A percentile compares a stretch with the other conserved stretches of the same genome.
Evolutionary conservation across 2,329 filamentous ascomycete species (phyloP).

Genomic region (Scedosporium apiospermum): DNA sequence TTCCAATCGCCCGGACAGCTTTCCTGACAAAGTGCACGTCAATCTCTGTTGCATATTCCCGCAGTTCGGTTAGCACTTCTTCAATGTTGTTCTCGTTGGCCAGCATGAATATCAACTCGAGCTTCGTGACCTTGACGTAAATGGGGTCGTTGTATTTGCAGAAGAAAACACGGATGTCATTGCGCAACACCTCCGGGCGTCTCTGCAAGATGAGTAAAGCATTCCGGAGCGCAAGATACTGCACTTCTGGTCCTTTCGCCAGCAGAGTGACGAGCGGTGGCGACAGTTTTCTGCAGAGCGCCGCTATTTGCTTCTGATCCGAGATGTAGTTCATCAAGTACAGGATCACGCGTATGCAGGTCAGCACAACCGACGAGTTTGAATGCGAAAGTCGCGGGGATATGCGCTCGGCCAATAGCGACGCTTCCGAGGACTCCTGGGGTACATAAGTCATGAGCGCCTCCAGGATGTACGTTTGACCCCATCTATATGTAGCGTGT

Average conservation of each 20-base stretch:
- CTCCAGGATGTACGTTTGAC: conserved; percentile 96
- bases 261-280: conserved; percentile 90
- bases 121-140: conserved; percentile 97
- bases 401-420: conserved; percentile 85
- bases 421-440: conserved; percentile 79
- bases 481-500: conserved; percentile 57
- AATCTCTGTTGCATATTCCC: conserved; percentile 96
- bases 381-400: conserved; percentile 92
- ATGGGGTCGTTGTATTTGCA: conserved; percentile 99
- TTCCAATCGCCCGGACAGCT: conserved; percentile 92
- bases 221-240: conserved; percentile 90
- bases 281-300: conserved; percentile 84
- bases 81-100: conserved; percentile 92
- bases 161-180: conserved; percentile 97
- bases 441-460: conserved; percentile 97
- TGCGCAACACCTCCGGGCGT: conserved; percentile 83
- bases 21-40: conserved; percentile 98
- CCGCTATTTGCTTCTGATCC: conserved; percentile 79
- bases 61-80: conserved; percentile 84
- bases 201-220: conserved; percentile 88
- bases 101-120: conserved; percentile 98
- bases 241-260: conserved; percentile 95
- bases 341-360: conserved; percentile 89
- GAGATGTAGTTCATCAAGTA: conserved; percentile 99
- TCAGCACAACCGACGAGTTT: conserved; percentile 92